Evolutionary conservation across 805 yeast species (phyloP).

Genomic region (Yamadazyma ubonensis): DNA sequence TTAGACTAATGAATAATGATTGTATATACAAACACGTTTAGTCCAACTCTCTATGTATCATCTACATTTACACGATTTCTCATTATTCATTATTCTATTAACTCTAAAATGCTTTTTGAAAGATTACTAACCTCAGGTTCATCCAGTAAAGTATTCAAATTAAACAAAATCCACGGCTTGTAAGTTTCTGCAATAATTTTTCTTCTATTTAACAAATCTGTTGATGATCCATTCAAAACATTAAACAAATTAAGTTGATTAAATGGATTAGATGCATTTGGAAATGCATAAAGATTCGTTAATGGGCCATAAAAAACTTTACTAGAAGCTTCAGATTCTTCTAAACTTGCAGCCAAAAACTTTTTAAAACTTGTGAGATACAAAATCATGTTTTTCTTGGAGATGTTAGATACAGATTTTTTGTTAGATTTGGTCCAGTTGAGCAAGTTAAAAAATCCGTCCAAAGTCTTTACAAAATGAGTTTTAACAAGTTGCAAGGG

Average conservation of each 20-base stretch:
- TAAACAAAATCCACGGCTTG: constrained; percentile 11
- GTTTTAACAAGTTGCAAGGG: constrained; percentile 56
- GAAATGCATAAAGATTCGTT: constrained; percentile 52
- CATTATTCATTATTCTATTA: constrained; percentile 5
- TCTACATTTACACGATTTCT: neutral
- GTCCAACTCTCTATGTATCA: neutral
- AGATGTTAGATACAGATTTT: constrained; percentile 28
- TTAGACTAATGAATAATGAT: constrained; percentile 1
- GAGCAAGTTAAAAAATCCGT: constrained; percentile 64
- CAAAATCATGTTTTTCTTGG: constrained; percentile 34
- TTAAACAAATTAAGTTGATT: constrained; percentile 60
- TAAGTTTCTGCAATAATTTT: constrained; percentile 15
- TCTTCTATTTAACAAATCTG: constrained; percentile 15
- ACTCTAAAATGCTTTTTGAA: constrained; percentile 4
- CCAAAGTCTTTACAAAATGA: constrained; percentile 68
- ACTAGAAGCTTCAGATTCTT: constrained; percentile 15
- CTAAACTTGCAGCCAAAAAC: constrained; percentile 46
- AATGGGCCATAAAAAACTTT: constrained; percentile 41
- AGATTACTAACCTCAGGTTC: constrained; percentile 7
- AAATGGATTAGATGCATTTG: constrained; percentile 61
- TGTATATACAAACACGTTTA: neutral
- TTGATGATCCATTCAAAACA: constrained; percentile 25
- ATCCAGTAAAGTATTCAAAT: constrained; percentile 3
- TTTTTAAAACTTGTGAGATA: constrained; percentile 42
- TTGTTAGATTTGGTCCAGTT: constrained; percentile 63